phyloP scores from a whole-genome alignment of 2,329 filamentous ascomycete species.

The Aspergillus fructus region DNA sequence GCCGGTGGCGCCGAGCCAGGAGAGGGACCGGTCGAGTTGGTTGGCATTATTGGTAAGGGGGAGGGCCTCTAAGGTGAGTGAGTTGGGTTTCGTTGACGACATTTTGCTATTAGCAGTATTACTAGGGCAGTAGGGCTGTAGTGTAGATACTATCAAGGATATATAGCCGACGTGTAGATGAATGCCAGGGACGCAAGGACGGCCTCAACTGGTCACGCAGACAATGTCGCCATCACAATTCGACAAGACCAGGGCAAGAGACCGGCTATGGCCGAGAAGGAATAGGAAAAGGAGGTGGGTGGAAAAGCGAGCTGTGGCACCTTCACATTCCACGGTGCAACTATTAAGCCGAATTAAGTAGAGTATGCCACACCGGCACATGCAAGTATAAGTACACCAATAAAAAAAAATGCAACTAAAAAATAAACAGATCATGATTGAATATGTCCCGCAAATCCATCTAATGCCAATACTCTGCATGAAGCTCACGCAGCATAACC shows the following conservation, averaged over 20 bases:
- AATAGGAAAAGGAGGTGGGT: neutral
- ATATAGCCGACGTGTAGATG: neutral
- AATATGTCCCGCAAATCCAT: neutral
- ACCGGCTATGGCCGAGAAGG: neutral
- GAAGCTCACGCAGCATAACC: slow-evolving; percentile 21
- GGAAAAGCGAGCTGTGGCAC: neutral
- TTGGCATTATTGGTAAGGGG: neutral
- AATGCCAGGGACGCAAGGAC: too few species aligned
- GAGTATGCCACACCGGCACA: neutral
- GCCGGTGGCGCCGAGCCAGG: slow-evolving; percentile 24
- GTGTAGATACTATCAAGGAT: neutral
- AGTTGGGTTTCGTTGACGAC: neutral
- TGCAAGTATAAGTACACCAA: neutral
- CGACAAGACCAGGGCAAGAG: neutral
- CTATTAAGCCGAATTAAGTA: neutral
- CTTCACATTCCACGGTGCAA: neutral
- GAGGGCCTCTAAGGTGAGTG: neutral
- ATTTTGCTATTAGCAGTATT: neutral
- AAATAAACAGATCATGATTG: neutral
- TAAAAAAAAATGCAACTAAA: neutral
- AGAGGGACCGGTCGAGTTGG: slow-evolving; percentile 18
- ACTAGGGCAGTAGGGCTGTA: neutral
- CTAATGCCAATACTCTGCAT: too few species aligned
- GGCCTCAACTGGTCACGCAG: neutral
- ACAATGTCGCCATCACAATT: neutral